Evolutionary conservation across 371 early-diverging fungal genomes (phyloP), one percentile per base, ranked within the genome.

Genomic region (Lichtheimia hyalospora): DNA sequence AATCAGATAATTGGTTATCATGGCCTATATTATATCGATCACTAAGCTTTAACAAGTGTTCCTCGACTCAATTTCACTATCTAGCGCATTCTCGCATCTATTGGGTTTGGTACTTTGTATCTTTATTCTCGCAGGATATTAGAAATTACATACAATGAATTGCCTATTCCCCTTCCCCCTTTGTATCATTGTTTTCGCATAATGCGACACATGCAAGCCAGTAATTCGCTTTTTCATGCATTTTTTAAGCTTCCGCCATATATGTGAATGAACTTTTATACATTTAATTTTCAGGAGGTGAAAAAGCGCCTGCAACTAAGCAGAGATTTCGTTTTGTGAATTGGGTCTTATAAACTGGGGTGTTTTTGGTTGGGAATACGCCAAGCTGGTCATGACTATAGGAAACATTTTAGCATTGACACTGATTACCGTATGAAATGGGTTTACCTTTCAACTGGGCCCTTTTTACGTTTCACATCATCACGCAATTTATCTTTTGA

Each of bases 311-410:
- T 27, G 84, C 84, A 51, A 88, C 90, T 27, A 88, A 69, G 41
- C 84, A 89, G 52, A 99, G 82, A 73, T 99, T 99, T 57, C 95
- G 84, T 69, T 87, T 84, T 20, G 95, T 96, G 77, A 96, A 99
- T 67, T 89, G 85, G 49, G 95, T 85, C 60, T 83, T 82, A 70
- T 91, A 90, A 43, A 98, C 80, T 1, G 99, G 97, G 46, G 99
- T 99, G 63, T 84, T 86, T 74, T 97, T 97, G 7, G 99, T 98
- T 20, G 87, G 89, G 74, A 91, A 97, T 0, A 90, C 86, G 6
- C 86, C 86, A 18, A 98, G 62, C 54, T 89, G 84, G 51, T 90
- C 89, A 25, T 80, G 74, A 51, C 79, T 78, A 58, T 43, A 27
- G 46, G 57, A 18, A 24, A 23, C 20, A 50, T 7, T n/a, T 21